phyloP scores from a whole-genome alignment of 2,329 filamentous ascomycete species.

The Beauveria bassiana region DNA sequence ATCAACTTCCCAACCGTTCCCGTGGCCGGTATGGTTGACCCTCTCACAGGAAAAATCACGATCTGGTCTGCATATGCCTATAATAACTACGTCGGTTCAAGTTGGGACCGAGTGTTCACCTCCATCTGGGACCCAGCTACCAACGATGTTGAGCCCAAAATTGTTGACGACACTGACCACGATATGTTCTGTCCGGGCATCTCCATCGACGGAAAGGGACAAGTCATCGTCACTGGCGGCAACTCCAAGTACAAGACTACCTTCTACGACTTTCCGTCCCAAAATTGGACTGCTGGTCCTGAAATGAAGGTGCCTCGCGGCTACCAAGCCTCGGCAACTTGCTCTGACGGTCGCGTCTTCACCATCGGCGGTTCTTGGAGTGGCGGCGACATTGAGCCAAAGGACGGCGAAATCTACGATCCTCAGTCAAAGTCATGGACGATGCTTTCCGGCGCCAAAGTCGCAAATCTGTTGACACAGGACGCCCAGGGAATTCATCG shows the following conservation, averaged over 20 bases:
- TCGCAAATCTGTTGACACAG: constrained; percentile 43
- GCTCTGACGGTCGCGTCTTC: constrained; percentile 48
- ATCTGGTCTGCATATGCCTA: constrained; percentile 19
- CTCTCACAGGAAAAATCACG: constrained; percentile 18
- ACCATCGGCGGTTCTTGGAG: constrained; percentile 47
- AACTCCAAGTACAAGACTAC: constrained; percentile 39
- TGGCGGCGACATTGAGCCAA: constrained; percentile 36
- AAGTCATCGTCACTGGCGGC: constrained; percentile 47
- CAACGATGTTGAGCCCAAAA: background rate
- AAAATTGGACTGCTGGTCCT: constrained; percentile 30
- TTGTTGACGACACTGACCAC: constrained; percentile 34
- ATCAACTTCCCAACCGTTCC: constrained; percentile 30
- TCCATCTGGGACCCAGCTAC: constrained; percentile 28
- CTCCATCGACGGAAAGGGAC: constrained; percentile 40
- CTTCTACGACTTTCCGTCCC: constrained; percentile 33
- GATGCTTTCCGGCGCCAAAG: constrained; percentile 31
- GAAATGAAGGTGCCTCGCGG: constrained; percentile 42
- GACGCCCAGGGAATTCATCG: constrained; percentile 42
- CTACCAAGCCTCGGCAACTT: constrained; percentile 43
- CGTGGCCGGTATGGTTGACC: constrained; percentile 22
- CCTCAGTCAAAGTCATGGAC: constrained; percentile 39
- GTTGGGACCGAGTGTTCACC: constrained; percentile 14
- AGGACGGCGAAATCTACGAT: constrained; percentile 49
- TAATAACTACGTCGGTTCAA: constrained; percentile 12
- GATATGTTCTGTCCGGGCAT: constrained; percentile 54